Conservation (phyloP, 768 basidiomycete species). For the Lactarius akahatsu region DNA sequence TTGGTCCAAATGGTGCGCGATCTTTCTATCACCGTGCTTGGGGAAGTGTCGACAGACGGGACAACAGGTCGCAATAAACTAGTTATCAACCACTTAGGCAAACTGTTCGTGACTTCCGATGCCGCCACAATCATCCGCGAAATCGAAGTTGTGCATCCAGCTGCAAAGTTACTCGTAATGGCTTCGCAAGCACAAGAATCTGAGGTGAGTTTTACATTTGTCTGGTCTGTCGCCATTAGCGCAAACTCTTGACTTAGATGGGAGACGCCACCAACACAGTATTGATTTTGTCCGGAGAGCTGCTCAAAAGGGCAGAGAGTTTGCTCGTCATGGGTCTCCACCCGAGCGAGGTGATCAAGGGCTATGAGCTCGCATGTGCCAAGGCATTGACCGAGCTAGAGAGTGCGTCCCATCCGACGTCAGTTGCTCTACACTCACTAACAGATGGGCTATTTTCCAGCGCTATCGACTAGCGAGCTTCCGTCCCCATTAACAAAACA, state of each 20-base stretch:
- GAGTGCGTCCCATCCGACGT: slow-evolving; percentile 54
- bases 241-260: slow-evolving; percentile 51
- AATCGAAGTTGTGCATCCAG: slow-evolving; percentile 97
- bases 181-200: slow-evolving; percentile 94
- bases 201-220: slow-evolving; percentile 58
- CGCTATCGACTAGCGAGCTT: slow-evolving; percentile 65
- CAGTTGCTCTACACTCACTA: not conserved
- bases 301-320: slow-evolving; percentile 90
- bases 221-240: not conserved
- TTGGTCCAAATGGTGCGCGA: slow-evolving; percentile 87
- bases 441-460: slow-evolving; percentile 40
- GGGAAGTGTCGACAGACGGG: not conserved
- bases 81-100: slow-evolving; percentile 94
- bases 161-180: slow-evolving; percentile 99
- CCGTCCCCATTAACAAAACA: slow-evolving; percentile 70
- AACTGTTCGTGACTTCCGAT: slow-evolving; percentile 96
- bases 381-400: slow-evolving; percentile 89
- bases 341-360: slow-evolving; percentile 92
- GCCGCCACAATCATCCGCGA: slow-evolving; percentile 98
- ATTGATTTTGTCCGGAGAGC: slow-evolving; percentile 91
- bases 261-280: slow-evolving; percentile 97
- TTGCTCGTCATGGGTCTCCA: slow-evolving; percentile 96
- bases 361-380: slow-evolving; percentile 86
- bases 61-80: slow-evolving; percentile 89
- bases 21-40: not conserved